Evolutionary conservation across 2,329 filamentous ascomycete species (phyloP), one percentile per base, ranked within the genome.

Genomic region (Epichloe festucae): DNA sequence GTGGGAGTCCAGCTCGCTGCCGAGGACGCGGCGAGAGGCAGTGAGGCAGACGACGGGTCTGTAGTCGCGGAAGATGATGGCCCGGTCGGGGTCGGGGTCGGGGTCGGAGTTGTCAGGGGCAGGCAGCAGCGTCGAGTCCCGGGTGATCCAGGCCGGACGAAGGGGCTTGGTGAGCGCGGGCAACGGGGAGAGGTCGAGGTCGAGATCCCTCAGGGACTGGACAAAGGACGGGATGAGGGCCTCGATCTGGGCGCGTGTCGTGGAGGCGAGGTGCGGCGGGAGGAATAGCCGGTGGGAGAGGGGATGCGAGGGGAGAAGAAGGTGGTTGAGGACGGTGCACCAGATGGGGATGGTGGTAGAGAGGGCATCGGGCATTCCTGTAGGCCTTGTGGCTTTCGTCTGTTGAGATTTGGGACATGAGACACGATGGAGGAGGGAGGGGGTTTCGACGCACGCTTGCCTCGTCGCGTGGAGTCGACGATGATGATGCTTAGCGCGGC

Each of bases 321-420:
- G 73, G 46, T 78, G 75, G 67, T 97, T 97, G 60, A 96, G 69
- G 17, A 96, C 87, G 55, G 84, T 81, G 67, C 87, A 90, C 93
- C 93, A 98, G 55, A 95, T 87, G 2, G 93, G 91, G 27, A 97
- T 75, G 0, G 93, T 97, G 67, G 95, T 96, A 60, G 86, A 89
- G 17, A 98, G 76, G 15, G 93, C 90, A 69, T 98, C 93, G 1
- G 93, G 91, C 82, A 97, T 95, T 59, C 79, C 82, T 85, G 56
- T 44, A 10, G 12, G 17, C 5, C 21, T 5, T 5, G 23, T 53
- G 23, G 23, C 5, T 31, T 21, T 21, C 19, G 7, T 27, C 23
- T 27, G 38, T 43, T 43, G 46, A 35, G 27, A 12, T 27, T 21
- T 31, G 34, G 46, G 48, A 35, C 17, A 17, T 21, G 19, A 11